These are phyloP conservation scores for Cadophora luteo-olivacea DNA, from an alignment of 2,329 filamentous ascomycete genomes.

Conservation along the genomic window DNA sequence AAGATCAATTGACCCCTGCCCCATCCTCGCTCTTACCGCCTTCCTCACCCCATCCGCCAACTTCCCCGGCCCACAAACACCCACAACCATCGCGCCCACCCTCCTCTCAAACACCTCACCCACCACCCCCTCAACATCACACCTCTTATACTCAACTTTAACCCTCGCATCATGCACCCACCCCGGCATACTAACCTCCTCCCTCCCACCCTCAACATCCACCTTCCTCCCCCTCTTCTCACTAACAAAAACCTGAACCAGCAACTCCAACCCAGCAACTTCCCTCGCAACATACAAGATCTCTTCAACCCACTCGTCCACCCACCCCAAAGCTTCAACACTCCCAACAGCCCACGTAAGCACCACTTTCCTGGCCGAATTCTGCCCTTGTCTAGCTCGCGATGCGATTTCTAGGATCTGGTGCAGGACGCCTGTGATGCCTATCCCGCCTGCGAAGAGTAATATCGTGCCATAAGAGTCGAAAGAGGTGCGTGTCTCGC, in stretches of 20 bases:
- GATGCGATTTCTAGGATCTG: slow-evolving; percentile 73
- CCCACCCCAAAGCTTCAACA: slow-evolving; percentile 80
- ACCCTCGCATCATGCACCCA: slow-evolving; percentile 1
- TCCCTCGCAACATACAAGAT: slow-evolving; percentile 66
- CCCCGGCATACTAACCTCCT: background rate
- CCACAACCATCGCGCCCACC: slow-evolving; percentile 31
- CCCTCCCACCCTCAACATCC: background rate
- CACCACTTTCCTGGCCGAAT: slow-evolving; percentile 71
- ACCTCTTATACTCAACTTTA: background rate
- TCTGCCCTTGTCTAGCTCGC: slow-evolving; percentile 69
- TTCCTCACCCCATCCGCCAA: slow-evolving; percentile 32
- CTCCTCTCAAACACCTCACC: slow-evolving; percentile 24
- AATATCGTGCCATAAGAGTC: slow-evolving; percentile 71
- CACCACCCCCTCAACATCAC: slow-evolving; percentile 1
- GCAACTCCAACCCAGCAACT: background rate
- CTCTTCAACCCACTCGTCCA: slow-evolving; percentile 79
- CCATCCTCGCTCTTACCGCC: slow-evolving; percentile 27
- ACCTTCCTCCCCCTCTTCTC: background rate
- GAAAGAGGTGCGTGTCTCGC: slow-evolving; percentile 19
- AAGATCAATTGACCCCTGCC: slow-evolving; percentile 28
- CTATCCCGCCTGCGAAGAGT: slow-evolving; percentile 79
- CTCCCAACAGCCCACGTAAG: slow-evolving; percentile 79
- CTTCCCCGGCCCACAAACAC: slow-evolving; percentile 32
- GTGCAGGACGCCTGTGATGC: slow-evolving; percentile 78
- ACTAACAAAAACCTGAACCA: background rate